These are phyloP conservation scores for Simplicillium sp. DNA, from an alignment of 2,329 filamentous ascomycete species.

Conservation along the genomic window DNA sequence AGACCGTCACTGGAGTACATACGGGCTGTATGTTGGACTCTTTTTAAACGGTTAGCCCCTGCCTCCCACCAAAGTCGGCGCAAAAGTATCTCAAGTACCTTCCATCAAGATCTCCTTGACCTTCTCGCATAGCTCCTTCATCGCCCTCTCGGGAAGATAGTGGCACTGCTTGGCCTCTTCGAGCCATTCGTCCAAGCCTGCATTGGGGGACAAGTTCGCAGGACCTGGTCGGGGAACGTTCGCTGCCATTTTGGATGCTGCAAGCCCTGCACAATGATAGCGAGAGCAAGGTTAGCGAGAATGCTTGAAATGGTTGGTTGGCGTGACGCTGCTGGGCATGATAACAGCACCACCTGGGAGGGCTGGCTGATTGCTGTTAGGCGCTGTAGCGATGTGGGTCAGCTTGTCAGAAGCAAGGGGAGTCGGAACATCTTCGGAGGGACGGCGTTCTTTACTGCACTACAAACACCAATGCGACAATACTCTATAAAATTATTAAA, in stretches of 20 bases:
- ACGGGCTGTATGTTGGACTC: slow-evolving; percentile 99
- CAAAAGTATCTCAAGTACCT: slow-evolving; percentile 38
- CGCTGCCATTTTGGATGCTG: slow-evolving; percentile 25
- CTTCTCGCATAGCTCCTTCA: slow-evolving; percentile 98
- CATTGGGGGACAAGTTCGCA: slow-evolving; percentile 72
- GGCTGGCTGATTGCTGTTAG: too few species aligned
- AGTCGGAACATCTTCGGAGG: too few species aligned
- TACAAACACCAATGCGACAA: too few species aligned
- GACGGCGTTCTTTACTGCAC: too few species aligned
- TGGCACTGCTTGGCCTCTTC: slow-evolving; percentile 95
- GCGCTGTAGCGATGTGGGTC: too few species aligned
- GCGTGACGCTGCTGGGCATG: too few species aligned
- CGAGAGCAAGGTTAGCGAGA: slow-evolving; percentile 4
- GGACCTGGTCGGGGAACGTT: slow-evolving; percentile 80
- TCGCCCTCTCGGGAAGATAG: slow-evolving; percentile 88
- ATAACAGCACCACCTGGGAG: too few species aligned
- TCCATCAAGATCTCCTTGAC: slow-evolving; percentile 99
- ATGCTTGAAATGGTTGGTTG: slow-evolving; percentile 8
- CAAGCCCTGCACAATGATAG: slow-evolving; percentile 13
- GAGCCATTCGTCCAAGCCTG: slow-evolving; percentile 91
- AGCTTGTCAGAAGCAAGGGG: too few species aligned
- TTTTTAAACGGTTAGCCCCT: slow-evolving; percentile 21
- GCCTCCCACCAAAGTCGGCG: too few species aligned
- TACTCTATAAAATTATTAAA: too few species aligned
- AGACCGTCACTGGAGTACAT: slow-evolving; percentile 89